Evolutionary conservation across 352 stramenopile species (phyloP).

Genomic region (Phytophthora nicotianae): DNA sequence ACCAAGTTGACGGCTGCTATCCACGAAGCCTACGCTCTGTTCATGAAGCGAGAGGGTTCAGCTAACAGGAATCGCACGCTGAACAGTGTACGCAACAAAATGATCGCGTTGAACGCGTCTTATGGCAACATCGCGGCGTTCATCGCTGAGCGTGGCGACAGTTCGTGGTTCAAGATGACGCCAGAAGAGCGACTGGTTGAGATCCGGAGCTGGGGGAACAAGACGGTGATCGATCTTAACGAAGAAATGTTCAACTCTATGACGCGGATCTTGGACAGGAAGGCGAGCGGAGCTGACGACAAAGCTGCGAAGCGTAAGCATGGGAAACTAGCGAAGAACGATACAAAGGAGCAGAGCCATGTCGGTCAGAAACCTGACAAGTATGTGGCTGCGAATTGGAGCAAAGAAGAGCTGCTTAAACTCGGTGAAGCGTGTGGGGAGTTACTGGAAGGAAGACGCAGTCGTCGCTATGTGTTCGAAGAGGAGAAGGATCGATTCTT

Average conservation of each 20-base stretch:
- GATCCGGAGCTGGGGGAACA: slow-evolving; percentile 38
- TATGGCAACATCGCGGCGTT: slow-evolving; percentile 34
- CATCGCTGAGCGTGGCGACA: slow-evolving; percentile 29
- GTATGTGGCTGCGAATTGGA: slow-evolving; percentile 36
- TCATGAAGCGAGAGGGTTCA: slow-evolving; percentile 30
- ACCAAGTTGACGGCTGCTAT: slow-evolving; percentile 29
- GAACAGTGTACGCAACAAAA: slow-evolving; percentile 45
- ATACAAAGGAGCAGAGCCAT: slow-evolving; percentile 18
- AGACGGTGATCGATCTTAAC: slow-evolving; percentile 40
- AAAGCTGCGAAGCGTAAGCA: slow-evolving; percentile 7
- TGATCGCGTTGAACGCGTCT: slow-evolving; percentile 46
- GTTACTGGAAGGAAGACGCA: slow-evolving; percentile 40
- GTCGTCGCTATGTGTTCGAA: slow-evolving; percentile 45
- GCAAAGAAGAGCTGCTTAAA: slow-evolving; percentile 38
- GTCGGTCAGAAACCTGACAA: slow-evolving; percentile 30
- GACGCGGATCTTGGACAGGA: slow-evolving; percentile 29
- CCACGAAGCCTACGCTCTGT: slow-evolving; percentile 30
- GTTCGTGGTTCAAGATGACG: slow-evolving; percentile 38
- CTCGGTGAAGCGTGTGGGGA: slow-evolving; percentile 42
- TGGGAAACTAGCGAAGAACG: slow-evolving; percentile 10
- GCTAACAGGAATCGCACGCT: slow-evolving; percentile 29
- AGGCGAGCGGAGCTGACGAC: slow-evolving; percentile 15
- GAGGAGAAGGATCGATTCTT: slow-evolving; percentile 48
- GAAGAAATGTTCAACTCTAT: slow-evolving; percentile 37
- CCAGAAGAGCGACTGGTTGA: slow-evolving; percentile 28